Conservation (phyloP, 2,329 filamentous ascomycete genomes). For the Pestalotiopsis sp. region DNA sequence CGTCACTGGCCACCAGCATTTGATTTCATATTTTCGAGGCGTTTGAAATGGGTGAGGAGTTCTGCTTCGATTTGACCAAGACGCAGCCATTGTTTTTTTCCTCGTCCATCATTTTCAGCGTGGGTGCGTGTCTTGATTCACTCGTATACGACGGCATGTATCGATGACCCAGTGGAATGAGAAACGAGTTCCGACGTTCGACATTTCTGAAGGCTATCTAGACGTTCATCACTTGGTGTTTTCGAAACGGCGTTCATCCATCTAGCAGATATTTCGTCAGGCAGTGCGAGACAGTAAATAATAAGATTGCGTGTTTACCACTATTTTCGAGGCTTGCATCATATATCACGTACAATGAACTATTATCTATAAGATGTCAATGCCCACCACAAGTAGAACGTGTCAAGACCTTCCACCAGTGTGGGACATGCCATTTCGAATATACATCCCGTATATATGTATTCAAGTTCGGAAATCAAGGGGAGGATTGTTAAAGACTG, state of each 20-base stretch:
- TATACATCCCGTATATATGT: too few species aligned
- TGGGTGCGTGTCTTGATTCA: background rate
- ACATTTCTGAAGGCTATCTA: background rate
- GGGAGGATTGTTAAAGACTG: too few species aligned
- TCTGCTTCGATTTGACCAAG: too few species aligned
- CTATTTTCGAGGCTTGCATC: background rate
- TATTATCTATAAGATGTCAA: too few species aligned
- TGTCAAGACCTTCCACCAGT: background rate
- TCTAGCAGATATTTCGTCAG: background rate
- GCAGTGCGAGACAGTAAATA: background rate
- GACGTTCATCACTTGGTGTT: conserved; percentile 1
- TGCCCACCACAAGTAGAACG: background rate
- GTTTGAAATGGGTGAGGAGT: background rate
- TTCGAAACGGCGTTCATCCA: background rate
- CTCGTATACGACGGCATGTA: conserved; percentile 4
- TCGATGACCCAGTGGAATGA: conserved; percentile 6
- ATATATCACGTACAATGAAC: background rate
- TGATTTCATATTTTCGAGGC: conserved; percentile 7
- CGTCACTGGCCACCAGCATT: conserved; percentile 1
- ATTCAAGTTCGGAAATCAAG: too few species aligned
- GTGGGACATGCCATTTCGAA: too few species aligned
- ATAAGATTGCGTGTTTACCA: background rate
- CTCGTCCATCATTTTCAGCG: background rate
- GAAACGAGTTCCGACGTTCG: background rate
- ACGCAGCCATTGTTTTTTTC: background rate